Conservation (phyloP, 768 basidiomycete genomes). For the Suillus subalutaceus region DNA sequence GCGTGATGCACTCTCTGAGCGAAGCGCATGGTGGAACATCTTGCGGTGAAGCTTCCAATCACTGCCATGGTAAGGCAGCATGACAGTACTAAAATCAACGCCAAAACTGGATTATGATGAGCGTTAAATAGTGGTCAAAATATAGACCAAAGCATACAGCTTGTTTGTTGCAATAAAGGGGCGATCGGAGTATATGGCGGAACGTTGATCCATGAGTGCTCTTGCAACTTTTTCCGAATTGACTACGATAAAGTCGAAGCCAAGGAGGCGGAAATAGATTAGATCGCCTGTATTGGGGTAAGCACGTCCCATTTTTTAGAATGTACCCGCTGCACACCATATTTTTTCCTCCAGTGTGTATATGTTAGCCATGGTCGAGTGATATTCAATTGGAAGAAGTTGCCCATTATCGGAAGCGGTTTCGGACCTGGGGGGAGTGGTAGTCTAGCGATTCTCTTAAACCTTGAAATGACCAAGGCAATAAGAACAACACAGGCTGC, state of each 20-base stretch:
- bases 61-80: conserved; percentile 30
- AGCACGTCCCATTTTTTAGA: background rate
- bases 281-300: conserved; percentile 22
- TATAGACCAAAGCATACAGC: conserved; percentile 15
- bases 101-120: conserved; percentile 24
- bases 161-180: conserved; percentile 20
- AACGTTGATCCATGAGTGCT: conserved; percentile 30
- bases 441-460: conserved; percentile 2
- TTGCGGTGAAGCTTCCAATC: conserved; percentile 35
- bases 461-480: conserved; percentile 1
- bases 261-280: conserved; percentile 24
- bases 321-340: conserved; percentile 23
- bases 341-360: conserved; percentile 35
- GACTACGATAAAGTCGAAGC: conserved; percentile 27
- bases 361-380: conserved; percentile 38
- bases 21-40: conserved; percentile 31
- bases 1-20: conserved; percentile 22
- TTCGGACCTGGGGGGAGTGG: conserved; percentile 35
- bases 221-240: conserved; percentile 33
- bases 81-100: conserved; percentile 29
- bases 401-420: conserved; percentile 33
- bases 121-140: conserved; percentile 1
- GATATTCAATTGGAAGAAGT: conserved; percentile 28
- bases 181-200: conserved; percentile 30
- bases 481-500: background rate